A percentile compares a stretch with the other conserved stretches of the same genome.
Conservation (phyloP, 768 basidiomycete genomes). For the Collybia sordida region DNA sequence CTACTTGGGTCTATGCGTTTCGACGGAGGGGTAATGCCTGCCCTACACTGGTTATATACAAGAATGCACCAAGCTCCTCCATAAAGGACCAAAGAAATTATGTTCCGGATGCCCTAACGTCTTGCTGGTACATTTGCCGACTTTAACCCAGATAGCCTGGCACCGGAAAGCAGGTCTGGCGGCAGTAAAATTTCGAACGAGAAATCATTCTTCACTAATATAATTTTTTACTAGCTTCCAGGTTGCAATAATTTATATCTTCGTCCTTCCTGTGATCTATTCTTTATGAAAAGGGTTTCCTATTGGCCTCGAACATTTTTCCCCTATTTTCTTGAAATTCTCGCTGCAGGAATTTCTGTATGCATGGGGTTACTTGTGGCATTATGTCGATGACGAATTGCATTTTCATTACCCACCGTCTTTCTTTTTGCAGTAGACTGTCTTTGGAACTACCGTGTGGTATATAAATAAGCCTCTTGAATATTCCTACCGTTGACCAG, state of each 20-base stretch:
- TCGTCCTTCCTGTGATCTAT: constrained; percentile 23
- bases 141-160: constrained; percentile 10
- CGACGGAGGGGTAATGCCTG: neutral
- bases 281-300: constrained; percentile 39
- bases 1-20: constrained; percentile 28
- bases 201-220: neutral
- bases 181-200: constrained; percentile 2
- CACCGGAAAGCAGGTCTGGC: constrained; percentile 11
- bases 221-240: neutral
- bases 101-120: constrained; percentile 22
- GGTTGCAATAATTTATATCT: constrained; percentile 15
- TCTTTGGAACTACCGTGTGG: constrained; percentile 18
- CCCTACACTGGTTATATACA: neutral
- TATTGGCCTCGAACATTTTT: constrained; percentile 42
- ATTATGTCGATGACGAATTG: constrained; percentile 18
- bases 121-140: constrained; percentile 12
- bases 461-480: neutral
- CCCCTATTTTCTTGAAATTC: too few species aligned
- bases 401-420: neutral
- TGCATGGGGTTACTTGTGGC: constrained; percentile 27
- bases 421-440: constrained; percentile 1
- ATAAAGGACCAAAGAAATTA: constrained; percentile 26
- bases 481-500: neutral
- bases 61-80: constrained; percentile 28
- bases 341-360: constrained; percentile 22